Percentiles rank a stretch among this genome's conserved stretches.
Conservation (phyloP, 768 basidiomycete species). For the Suillus subaureus region DNA sequence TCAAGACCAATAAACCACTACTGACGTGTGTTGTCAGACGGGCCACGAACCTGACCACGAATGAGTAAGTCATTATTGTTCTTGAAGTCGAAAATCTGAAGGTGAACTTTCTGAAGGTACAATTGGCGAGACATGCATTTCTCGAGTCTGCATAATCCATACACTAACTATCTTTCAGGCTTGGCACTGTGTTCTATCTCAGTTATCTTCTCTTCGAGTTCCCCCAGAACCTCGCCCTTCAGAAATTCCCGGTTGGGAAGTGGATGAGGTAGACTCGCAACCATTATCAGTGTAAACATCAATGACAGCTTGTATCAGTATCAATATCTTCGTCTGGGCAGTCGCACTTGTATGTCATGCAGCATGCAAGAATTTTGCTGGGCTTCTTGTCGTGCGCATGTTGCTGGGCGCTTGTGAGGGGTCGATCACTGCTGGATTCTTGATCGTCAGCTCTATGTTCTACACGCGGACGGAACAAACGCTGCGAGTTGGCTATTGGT, state of each 20-base stretch:
- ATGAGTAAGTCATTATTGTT: constrained; percentile 47
- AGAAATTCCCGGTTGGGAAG: constrained; percentile 68
- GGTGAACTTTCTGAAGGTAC: constrained; percentile 40
- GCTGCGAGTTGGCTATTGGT: constrained; percentile 67
- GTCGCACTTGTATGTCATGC: constrained; percentile 59
- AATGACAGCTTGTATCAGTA: constrained; percentile 31
- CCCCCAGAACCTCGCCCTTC: constrained; percentile 65
- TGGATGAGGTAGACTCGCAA: constrained; percentile 61
- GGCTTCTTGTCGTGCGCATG: constrained; percentile 58
- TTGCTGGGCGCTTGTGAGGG: constrained; percentile 70
- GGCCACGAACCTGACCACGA: constrained; percentile 59
- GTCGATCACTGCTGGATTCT: constrained; percentile 64
- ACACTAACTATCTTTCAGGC: constrained; percentile 39
- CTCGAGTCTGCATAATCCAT: neutral
- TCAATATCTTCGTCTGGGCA: constrained; percentile 65
- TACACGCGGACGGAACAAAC: constrained; percentile 68
- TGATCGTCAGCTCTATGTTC: constrained; percentile 73
- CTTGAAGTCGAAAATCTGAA: neutral
- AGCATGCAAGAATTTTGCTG: constrained; percentile 65
- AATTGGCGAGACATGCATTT: constrained; percentile 47
- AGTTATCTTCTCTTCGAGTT: constrained; percentile 68
- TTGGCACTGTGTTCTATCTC: constrained; percentile 68
- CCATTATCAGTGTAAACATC: neutral
- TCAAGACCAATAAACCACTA: neutral
- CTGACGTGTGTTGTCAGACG: constrained; percentile 37